Percentiles rank a stretch among this genome's conserved stretches.
phyloP scores from a whole-genome alignment of 805 yeast species.

The Blastobotrys mokoenaii region DNA sequence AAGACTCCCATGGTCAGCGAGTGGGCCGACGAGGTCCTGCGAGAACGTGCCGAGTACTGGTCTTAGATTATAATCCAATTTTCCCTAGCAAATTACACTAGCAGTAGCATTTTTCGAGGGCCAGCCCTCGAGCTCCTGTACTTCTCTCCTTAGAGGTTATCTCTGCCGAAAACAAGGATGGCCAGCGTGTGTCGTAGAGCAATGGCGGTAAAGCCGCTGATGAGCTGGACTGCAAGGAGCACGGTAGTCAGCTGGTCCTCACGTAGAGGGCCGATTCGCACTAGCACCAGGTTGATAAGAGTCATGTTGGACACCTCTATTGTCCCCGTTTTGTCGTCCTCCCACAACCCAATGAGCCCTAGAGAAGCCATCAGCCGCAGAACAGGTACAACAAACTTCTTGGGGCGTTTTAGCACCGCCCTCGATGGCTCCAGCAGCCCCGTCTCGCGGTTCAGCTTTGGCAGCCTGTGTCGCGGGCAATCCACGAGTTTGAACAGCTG shows the following conservation, averaged over 20 bases:
- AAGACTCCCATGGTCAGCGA: constrained; percentile 62
- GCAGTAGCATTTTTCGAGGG: no score
- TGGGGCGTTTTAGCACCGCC: constrained; percentile 26
- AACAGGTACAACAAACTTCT: constrained; percentile 19
- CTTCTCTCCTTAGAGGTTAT: constrained; percentile 45
- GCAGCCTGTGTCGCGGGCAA: constrained; percentile 94
- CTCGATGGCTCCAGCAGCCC: constrained; percentile 70
- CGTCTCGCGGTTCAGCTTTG: constrained; percentile 57
- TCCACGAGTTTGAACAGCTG: constrained; percentile 81
- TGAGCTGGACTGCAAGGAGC: constrained; percentile 55
- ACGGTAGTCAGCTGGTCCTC: constrained; percentile 67
- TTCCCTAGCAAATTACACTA: constrained; percentile 1
- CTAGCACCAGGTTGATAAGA: constrained; percentile 70
- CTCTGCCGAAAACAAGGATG: constrained; percentile 79
- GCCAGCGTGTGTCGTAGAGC: constrained; percentile 76
- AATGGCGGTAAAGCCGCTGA: constrained; percentile 58
- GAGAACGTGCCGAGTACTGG: constrained; percentile 40
- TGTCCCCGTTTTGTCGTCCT: constrained; percentile 22
- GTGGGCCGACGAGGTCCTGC: constrained; percentile 55
- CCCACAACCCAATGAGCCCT: constrained; percentile 40
- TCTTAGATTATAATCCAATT: no score
- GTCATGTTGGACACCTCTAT: constrained; percentile 70
- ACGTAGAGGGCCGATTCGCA: constrained; percentile 83
- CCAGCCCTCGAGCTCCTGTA: no score
- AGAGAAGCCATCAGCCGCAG: constrained; percentile 42